Base-by-base conservation (phyloP, 2,329 filamentous ascomycete species). In the Microsporum audouinii region DNA sequence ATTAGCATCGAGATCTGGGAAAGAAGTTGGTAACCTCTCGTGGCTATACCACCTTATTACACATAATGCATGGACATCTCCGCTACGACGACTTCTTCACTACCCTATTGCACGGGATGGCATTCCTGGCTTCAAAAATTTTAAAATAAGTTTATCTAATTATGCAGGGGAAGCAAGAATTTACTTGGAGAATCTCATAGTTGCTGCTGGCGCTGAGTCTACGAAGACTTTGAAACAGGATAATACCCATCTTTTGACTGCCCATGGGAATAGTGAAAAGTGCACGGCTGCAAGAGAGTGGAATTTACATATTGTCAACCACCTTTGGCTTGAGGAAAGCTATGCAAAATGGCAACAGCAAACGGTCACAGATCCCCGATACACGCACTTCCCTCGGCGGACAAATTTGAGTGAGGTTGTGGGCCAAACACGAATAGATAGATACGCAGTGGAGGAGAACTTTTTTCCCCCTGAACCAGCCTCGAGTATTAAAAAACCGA, bases 321-420 rank as follows among this genome's bases (percentile, higher is more conserved):
- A 99, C 71, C 80, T 99, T 0, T 99, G 94, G 94, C 82, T 99
- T 53, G 94, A 99, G 73, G 94, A 99, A 70, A 95, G 91, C 73
- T 99, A 97, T 70, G 90, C 92, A 1, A 90, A 88, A 71, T 96
- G 91, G 77, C 82, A 88, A 69, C 78, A 87, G 62, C 87, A 89
- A 71, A 83, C 84, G 0, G 76, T 91, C 27, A 87, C 88, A 2
- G 83, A 88, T 58, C 79, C 82, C 6, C 86, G 87, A 64, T 99
- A 95, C 71, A 89, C 83, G 0, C 86, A 91, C 70, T 99, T 97
- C 66, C 94, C 94, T 14, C 81, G 82, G 8, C 83, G 91, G 61
- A 97, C 92, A 1, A 97, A 99, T 71, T 80, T 99, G 4, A 88
- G 91, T 58, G 94, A 97, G 73, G 84, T 97, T 60, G 89, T 96